Conservation (phyloP, 495 filamentous ascomycete genomes). For the Talaromyces stipitatus region DNA sequence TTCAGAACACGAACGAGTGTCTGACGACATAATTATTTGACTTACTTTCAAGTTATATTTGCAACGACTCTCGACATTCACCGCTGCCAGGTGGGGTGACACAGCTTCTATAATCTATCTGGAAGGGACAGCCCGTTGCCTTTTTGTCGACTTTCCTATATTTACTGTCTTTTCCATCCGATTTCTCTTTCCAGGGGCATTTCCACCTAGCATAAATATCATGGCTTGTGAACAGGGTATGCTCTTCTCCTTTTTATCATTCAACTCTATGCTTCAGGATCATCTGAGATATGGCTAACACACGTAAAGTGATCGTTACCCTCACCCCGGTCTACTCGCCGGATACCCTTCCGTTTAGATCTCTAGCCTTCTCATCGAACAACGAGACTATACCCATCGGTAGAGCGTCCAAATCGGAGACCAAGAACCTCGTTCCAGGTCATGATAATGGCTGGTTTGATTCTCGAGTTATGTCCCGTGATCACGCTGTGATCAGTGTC, state of each 20-base stretch:
- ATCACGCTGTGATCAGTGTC: slow-evolving; percentile 57
- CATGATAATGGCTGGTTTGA: slow-evolving; percentile 67
- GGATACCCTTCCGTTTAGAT: slow-evolving; percentile 20
- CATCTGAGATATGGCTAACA: neutral
- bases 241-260: neutral
- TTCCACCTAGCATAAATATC: neutral
- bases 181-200: neutral
- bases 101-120: neutral
- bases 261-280: neutral
- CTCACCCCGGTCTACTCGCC: slow-evolving; percentile 14
- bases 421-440: slow-evolving; percentile 41
- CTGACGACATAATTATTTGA: neutral
- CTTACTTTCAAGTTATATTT: neutral
- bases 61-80: neutral
- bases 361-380: slow-evolving; percentile 20
- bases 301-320: slow-evolving; percentile 17
- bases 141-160: neutral
- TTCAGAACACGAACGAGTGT: neutral
- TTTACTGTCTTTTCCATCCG: neutral
- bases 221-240: slow-evolving; percentile 3
- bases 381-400: slow-evolving; percentile 37
- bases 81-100: neutral
- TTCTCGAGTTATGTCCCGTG: slow-evolving; percentile 72
- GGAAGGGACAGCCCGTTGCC: neutral
- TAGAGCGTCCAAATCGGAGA: slow-evolving; percentile 50